Conservation (phyloP, 1,139 yeast species). For the Pichia norvegensis region DNA sequence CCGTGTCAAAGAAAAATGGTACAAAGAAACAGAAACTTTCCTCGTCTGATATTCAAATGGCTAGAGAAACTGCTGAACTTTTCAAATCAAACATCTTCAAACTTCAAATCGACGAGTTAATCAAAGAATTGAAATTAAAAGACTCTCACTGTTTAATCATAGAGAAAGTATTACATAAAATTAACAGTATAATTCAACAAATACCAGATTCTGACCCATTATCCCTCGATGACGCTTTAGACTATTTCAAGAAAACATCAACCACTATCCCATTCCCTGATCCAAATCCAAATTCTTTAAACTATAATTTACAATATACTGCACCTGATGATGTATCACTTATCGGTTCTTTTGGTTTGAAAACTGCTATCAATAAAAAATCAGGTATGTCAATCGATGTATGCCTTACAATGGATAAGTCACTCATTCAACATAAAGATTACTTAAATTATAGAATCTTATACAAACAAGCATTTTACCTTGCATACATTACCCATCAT, state of each 20-base stretch:
- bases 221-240: slow-evolving; percentile 46
- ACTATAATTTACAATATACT: slow-evolving; percentile 61
- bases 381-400: slow-evolving; percentile 65
- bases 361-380: slow-evolving; percentile 63
- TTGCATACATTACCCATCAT: slow-evolving; percentile 67
- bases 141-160: slow-evolving; percentile 58
- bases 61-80: slow-evolving; percentile 87
- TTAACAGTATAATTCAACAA: slow-evolving; percentile 61
- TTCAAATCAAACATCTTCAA: slow-evolving; percentile 93
- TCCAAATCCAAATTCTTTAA: slow-evolving; percentile 61
- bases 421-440: slow-evolving; percentile 76
- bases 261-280: slow-evolving; percentile 80
- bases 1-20: slow-evolving; percentile 8
- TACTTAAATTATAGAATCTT: slow-evolving; percentile 82
- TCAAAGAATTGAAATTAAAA: slow-evolving; percentile 69
- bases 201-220: slow-evolving; percentile 50
- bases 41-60: slow-evolving; percentile 83
- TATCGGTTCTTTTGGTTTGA: slow-evolving; percentile 84
- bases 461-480: slow-evolving; percentile 81
- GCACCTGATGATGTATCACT: slow-evolving; percentile 74
- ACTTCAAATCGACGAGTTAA: slow-evolving; percentile 82
- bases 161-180: slow-evolving; percentile 69
- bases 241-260: slow-evolving; percentile 37
- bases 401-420: slow-evolving; percentile 71
- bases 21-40: slow-evolving; percentile 29